phyloP scores from a whole-genome alignment of 441 rosid genomes.

The Manihot esculenta region DNA sequence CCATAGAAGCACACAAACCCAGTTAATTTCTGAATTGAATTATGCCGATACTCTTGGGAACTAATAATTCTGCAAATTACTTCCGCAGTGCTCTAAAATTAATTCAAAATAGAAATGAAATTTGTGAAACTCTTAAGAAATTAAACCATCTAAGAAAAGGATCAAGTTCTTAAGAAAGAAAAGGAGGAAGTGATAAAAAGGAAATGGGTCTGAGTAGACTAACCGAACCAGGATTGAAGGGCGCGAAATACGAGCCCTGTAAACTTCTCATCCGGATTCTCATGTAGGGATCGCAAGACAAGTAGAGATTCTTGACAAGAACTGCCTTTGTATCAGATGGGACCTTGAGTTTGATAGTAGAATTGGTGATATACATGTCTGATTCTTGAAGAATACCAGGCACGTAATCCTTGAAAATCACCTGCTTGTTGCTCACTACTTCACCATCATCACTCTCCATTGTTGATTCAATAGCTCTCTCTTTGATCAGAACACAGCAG shows the following conservation, averaged over 20 bases:
- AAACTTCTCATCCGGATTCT: constrained; percentile 29
- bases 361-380: constrained; percentile 14
- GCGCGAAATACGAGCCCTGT: no score
- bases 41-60: not conserved
- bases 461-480: not conserved
- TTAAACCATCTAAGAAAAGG: not conserved
- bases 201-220: not conserved
- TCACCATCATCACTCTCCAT: constrained; percentile 26
- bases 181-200: not conserved
- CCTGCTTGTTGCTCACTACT: constrained; percentile 22
- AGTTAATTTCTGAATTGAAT: not conserved
- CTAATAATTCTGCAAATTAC: not conserved
- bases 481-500: no score
- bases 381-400: constrained; percentile 25
- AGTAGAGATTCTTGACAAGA: constrained; percentile 46
- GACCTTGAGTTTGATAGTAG: constrained; percentile 30
- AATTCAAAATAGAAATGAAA: not conserved
- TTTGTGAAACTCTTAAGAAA: not conserved
- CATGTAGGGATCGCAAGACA: constrained; percentile 56
- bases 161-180: not conserved
- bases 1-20: not conserved
- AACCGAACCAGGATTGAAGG: constrained; percentile 21
- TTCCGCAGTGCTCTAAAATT: not conserved
- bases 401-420: constrained; percentile 22
- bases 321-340: constrained; percentile 27